Percentiles rank a stretch among this genome's conserved stretches.
These are phyloP conservation scores for Suhomyces guaymorum DNA, from an alignment of 1,139 yeast species.

Conservation along the genomic window DNA sequence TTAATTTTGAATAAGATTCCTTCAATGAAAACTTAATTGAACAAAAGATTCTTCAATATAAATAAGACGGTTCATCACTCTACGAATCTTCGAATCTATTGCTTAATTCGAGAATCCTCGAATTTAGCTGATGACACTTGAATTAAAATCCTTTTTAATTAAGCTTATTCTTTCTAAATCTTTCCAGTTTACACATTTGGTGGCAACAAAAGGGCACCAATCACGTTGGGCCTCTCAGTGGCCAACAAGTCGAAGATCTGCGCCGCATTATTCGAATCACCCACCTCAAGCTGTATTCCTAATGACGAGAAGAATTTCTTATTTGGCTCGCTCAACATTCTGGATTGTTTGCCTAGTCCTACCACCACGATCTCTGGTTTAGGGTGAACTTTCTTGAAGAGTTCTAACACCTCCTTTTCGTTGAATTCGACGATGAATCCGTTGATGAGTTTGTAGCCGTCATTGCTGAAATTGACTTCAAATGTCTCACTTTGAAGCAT, in stretches of 20 bases:
- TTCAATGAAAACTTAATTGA: too few species aligned
- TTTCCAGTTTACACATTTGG: slow-evolving; percentile 62
- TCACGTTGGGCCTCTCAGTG: slow-evolving; percentile 72
- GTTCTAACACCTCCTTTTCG: slow-evolving; percentile 38
- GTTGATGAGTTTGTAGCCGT: slow-evolving; percentile 39
- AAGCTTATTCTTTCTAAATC: too few species aligned
- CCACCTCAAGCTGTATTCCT: slow-evolving; percentile 70
- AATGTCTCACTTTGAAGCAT: slow-evolving; percentile 64
- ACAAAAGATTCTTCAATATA: too few species aligned
- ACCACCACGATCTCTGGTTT: slow-evolving; percentile 75
- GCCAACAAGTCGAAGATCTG: slow-evolving; percentile 72
- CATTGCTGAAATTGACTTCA: slow-evolving; percentile 52
- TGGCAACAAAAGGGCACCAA: slow-evolving; percentile 71
- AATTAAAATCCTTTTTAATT: too few species aligned
- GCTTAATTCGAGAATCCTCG: too few species aligned
- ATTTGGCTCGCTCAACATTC: slow-evolving; percentile 61
- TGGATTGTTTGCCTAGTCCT: slow-evolving; percentile 65
- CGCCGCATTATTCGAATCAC: slow-evolving; percentile 68
- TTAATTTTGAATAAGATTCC: too few species aligned
- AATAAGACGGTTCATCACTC: too few species aligned
- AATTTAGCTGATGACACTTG: too few species aligned
- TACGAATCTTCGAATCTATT: too few species aligned
- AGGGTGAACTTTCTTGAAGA: slow-evolving; percentile 64
- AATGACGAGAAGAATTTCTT: slow-evolving; percentile 49
- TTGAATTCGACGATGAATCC: slow-evolving; percentile 48